Evolutionary conservation across 768 basidiomycete genomes (phyloP), one percentile per base, ranked within the genome.

Genomic region (Albatrellus ellisii): DNA sequence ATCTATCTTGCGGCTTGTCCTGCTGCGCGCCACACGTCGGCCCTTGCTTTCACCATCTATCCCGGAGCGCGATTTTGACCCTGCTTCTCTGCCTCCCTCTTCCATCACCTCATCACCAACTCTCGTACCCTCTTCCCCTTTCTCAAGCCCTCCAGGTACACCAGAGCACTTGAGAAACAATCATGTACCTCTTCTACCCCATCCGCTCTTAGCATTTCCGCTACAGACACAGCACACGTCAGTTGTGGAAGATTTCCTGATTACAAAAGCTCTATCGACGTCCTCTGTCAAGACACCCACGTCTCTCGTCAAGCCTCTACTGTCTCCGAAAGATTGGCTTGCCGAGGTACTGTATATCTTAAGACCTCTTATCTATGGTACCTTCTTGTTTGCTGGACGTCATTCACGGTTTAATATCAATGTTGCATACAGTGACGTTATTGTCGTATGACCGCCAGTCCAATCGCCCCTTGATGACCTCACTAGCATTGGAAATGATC

Each of bases 61-160:
- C 41, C 89, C 91, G 11, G 85, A 89, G 59, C 77, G 91, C 39
- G 89, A 91, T 50, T 71, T 88, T 47, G 91, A 92, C 57, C 81
- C 84, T 4, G 67, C 81, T 4, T 66, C 70, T 35, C 55, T 89
- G 6, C 38, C 43, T 4, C 37, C 47, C 4, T 71, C 79, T 11
- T 56, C 71, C 8, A 64, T 65, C 28, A 56, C 66, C 22, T 72
- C 72, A 6, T 74, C 81, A 14, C 76, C 78, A 15, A 76, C 76
- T 4, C 63, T 77, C 33, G 74, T 65, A 22, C 68, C 77, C 3
- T 73, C 78, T 6, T 72, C 77, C 7, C 69, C 70, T 11, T 62
- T 66, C 1, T 62, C 66, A 15, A 79, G 79, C 4, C 66, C 70
- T 6, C 66, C 77, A 11, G 59, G 68, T 17, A 79, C 82, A 25